Percentiles rank a stretch among this genome's conserved stretches.
These are phyloP conservation scores for Yamadazyma philogaea DNA, from an alignment of 805 yeast genomes.

Conservation along the genomic window DNA sequence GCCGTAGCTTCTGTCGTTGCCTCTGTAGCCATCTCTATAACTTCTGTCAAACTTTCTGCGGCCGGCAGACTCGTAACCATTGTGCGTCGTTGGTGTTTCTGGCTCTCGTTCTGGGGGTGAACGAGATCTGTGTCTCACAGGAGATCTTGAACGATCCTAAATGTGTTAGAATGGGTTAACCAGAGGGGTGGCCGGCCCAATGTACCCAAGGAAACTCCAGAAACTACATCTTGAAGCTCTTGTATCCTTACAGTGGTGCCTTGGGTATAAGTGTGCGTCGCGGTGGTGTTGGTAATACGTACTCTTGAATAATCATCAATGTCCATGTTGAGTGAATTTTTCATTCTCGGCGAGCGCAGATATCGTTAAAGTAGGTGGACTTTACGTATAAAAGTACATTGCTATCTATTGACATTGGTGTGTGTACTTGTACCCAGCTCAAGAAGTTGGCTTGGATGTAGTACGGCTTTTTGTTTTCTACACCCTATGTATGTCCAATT, in stretches of 20 bases:
- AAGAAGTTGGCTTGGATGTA: no score
- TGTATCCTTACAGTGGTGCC: not conserved
- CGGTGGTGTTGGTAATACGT: constrained; percentile 26
- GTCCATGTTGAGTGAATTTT: constrained; percentile 39
- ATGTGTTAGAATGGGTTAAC: constrained; percentile 27
- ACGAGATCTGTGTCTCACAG: constrained; percentile 18
- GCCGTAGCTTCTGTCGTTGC: constrained; percentile 26
- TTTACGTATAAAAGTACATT: no score
- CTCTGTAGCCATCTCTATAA: not conserved
- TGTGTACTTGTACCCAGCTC: no score
- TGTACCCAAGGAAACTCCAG: not conserved
- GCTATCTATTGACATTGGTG: no score
- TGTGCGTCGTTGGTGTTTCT: not conserved
- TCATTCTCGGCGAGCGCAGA: not conserved
- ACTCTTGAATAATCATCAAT: constrained; percentile 61
- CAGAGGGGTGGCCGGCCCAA: no score
- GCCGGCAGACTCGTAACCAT: not conserved
- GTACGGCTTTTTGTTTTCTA: no score
- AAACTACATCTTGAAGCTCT: not conserved
- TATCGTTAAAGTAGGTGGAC: not conserved
- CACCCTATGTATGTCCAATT: no score
- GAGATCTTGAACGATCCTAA: constrained; percentile 34
- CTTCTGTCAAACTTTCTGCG: constrained; percentile 1
- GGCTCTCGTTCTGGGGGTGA: constrained; percentile 4
- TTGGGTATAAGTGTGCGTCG: not conserved